Evolutionary conservation across 495 filamentous ascomycete genomes (phyloP).

Genomic region (Penicillium subrubescens): DNA sequence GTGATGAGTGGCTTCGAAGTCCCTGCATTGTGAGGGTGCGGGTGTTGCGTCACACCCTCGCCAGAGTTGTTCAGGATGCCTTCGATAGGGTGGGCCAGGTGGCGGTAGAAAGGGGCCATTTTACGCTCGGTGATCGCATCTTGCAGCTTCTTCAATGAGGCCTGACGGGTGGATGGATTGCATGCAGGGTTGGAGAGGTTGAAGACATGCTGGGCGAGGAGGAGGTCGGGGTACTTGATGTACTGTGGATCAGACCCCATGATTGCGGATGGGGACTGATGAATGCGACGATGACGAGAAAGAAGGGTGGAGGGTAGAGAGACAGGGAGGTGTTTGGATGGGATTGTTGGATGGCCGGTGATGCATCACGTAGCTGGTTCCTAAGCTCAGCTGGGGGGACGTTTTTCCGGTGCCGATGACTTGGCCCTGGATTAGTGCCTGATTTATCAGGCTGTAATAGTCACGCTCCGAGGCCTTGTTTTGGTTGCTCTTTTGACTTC

Average conservation of each 20-base stretch:
- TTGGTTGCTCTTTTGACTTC: neutral
- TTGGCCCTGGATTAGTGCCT: neutral
- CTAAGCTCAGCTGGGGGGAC: conserved; percentile 48
- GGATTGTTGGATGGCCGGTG: conserved; percentile 13
- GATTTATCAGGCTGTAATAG: neutral
- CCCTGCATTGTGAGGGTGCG: conserved; percentile 53
- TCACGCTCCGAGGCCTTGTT: neutral
- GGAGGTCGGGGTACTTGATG: conserved; percentile 89
- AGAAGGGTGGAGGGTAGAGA: conserved; percentile 15
- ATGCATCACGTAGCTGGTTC: conserved; percentile 42
- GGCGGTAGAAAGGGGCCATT: conserved; percentile 96
- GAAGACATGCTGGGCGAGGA: conserved; percentile 96
- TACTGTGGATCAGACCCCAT: conserved; percentile 99
- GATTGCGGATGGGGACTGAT: conserved; percentile 35
- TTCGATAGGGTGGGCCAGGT: conserved; percentile 90
- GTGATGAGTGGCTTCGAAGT: conserved; percentile 57
- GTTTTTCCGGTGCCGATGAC: conserved; percentile 36
- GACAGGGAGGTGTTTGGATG: conserved; percentile 23
- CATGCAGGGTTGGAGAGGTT: conserved; percentile 89
- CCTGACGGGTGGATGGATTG: conserved; percentile 63
- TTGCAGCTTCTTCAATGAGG: conserved; percentile 80
- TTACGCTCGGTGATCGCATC: conserved; percentile 90
- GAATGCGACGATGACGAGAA: conserved; percentile 6
- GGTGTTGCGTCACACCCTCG: conserved; percentile 65
- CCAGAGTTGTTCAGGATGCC: conserved; percentile 81